phyloP scores from a whole-genome alignment of 495 filamentous ascomycete genomes.

The Penicillium fimorum region DNA sequence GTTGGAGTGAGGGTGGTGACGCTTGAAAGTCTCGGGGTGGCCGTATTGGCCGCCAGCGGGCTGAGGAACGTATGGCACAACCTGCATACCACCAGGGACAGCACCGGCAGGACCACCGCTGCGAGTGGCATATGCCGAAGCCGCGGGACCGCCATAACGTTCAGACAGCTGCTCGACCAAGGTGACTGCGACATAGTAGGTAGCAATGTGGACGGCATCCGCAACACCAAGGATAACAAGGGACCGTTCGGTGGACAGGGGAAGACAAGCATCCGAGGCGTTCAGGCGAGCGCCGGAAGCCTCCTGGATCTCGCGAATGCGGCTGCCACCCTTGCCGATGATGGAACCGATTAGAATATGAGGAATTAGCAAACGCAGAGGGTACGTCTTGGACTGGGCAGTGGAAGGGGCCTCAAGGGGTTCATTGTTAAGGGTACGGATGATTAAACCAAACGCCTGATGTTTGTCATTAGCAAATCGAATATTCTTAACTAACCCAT shows the following conservation, averaged over 20 bases:
- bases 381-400: conserved; percentile 93
- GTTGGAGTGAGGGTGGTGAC: conserved; percentile 63
- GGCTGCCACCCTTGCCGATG: conserved; percentile 91
- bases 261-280: conserved; percentile 90
- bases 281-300: conserved; percentile 95
- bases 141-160: conserved; percentile 90
- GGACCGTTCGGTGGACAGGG: conserved; percentile 90
- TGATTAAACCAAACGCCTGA: conserved; percentile 96
- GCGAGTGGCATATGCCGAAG: conserved; percentile 93
- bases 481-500: background rate
- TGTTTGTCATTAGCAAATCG: conserved; percentile 11
- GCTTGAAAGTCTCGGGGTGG: conserved; percentile 81
- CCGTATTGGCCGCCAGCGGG: conserved; percentile 89
- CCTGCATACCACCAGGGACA: conserved; percentile 95
- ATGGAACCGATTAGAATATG: conserved; percentile 98
- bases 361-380: conserved; percentile 89
- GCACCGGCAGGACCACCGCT: conserved; percentile 90
- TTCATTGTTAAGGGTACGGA: conserved; percentile 96
- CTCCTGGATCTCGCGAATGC: conserved; percentile 98
- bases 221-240: conserved; percentile 91
- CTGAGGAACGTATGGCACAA: conserved; percentile 92
- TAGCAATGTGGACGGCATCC: conserved; percentile 96
- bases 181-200: conserved; percentile 96
- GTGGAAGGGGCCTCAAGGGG: conserved; percentile 80
- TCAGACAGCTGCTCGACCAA: conserved; percentile 95